Percentiles rank a stretch among this genome's conserved stretches.
These are phyloP conservation scores for Luffa acutangula DNA, from an alignment of 306 rosid genomes.

Conservation along the genomic window DNA sequence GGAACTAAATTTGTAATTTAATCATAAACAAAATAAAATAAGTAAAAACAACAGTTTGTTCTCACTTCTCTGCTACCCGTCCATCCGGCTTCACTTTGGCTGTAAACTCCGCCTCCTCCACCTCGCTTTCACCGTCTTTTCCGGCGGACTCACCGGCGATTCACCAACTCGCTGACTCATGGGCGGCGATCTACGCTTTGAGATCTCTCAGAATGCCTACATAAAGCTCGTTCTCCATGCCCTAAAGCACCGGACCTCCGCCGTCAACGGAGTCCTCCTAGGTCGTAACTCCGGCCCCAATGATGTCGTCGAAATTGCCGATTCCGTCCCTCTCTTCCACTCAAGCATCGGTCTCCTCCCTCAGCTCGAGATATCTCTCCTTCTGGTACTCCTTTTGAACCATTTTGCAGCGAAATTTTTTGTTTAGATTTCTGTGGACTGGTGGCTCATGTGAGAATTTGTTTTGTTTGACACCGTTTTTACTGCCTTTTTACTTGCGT, in stretches of 20 bases:
- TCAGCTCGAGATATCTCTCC: slow-evolving; percentile 90
- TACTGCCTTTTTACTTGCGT: not conserved
- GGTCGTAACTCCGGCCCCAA: slow-evolving; percentile 64
- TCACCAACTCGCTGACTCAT: slow-evolving; percentile 22
- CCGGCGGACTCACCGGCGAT: not conserved
- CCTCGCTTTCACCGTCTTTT: not conserved
- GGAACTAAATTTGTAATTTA: too few species aligned
- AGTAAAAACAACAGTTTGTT: too few species aligned
- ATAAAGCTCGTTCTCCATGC: slow-evolving; percentile 75
- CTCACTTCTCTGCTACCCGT: not conserved
- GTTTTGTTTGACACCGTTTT: not conserved
- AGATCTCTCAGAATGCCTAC: slow-evolving; percentile 79
- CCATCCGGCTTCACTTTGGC: not conserved
- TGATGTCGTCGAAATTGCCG: slow-evolving; percentile 62
- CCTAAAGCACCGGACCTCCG: slow-evolving; percentile 67
- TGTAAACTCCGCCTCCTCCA: not conserved
- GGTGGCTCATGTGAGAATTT: not conserved
- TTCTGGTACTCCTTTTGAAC: slow-evolving; percentile 35
- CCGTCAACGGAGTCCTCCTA: slow-evolving; percentile 79
- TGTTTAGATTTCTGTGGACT: not conserved
- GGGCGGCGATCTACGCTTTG: slow-evolving; percentile 62
- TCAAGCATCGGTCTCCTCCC: slow-evolving; percentile 87
- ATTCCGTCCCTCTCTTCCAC: slow-evolving; percentile 92
- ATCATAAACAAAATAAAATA: too few species aligned
- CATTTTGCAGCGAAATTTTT: not conserved